Evolutionary conservation across 2,329 filamentous ascomycete genomes (phyloP).

Genomic region (Penicillium olsonii): DNA sequence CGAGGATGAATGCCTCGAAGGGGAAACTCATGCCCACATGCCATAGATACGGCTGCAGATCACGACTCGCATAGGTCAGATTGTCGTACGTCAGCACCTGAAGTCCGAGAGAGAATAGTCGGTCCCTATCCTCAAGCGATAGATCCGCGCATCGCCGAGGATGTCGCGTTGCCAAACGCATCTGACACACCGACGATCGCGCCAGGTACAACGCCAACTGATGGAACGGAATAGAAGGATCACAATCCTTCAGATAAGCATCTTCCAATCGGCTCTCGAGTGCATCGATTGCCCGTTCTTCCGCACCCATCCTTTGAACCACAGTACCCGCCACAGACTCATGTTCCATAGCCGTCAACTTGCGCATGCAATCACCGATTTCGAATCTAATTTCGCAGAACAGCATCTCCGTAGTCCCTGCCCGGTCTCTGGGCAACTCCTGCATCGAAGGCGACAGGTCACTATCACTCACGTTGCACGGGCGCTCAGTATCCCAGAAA

Average conservation of each 20-base stretch:
- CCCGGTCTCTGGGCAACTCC: slow-evolving; percentile 14
- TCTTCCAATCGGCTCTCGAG: not conserved
- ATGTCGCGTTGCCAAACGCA: not conserved
- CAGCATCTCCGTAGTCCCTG: slow-evolving; percentile 42
- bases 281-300: not conserved
- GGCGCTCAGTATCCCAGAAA: slow-evolving; percentile 47
- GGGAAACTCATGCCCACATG: not conserved
- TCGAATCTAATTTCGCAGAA: slow-evolving; percentile 49
- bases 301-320: not conserved
- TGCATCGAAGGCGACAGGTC: slow-evolving; percentile 46
- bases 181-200: not conserved
- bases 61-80: not conserved
- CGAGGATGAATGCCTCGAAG: not conserved
- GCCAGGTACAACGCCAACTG: not conserved
- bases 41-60: not conserved
- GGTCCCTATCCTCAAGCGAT: not conserved
- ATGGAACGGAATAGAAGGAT: not conserved
- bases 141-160: not conserved
- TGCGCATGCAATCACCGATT: slow-evolving; percentile 43
- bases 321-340: not conserved
- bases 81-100: not conserved
- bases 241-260: not conserved
- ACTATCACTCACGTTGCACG: slow-evolving; percentile 47
- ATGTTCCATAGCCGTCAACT: slow-evolving; percentile 3
- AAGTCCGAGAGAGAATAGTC: not conserved